These are phyloP conservation scores for Oemleria cerasiformis DNA, from an alignment of 306 rosid species.

Conservation along the genomic window DNA sequence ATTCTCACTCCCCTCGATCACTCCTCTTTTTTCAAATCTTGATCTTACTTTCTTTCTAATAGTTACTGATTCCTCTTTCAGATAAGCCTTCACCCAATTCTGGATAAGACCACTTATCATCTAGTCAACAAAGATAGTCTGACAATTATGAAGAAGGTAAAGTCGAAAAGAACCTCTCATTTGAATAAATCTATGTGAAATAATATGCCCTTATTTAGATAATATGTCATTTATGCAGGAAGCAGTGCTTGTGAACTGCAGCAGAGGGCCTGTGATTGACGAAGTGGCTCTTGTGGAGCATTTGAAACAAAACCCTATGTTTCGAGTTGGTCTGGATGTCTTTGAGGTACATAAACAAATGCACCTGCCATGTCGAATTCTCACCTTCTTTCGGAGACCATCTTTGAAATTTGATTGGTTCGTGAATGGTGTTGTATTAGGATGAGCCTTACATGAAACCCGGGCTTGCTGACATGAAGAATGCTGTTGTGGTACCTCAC, in stretches of 20 bases:
- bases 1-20: neutral
- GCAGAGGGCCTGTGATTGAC: constrained; percentile 94
- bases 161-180: constrained; percentile 13
- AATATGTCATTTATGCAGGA: constrained; percentile 43
- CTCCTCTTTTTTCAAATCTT: neutral
- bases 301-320: constrained; percentile 77
- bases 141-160: constrained; percentile 85
- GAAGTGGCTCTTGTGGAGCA: constrained; percentile 96
- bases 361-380: constrained; percentile 1
- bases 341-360: constrained; percentile 62
- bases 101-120: constrained; percentile 95
- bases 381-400: neutral
- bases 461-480: constrained; percentile 92
- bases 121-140: constrained; percentile 91
- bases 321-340: constrained; percentile 96
- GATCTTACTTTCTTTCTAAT: constrained; percentile 2
- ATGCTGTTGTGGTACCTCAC: constrained; percentile 94
- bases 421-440: constrained; percentile 36
- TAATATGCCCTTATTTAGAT: neutral
- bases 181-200: constrained; percentile 7
- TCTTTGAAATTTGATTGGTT: constrained; percentile 2
- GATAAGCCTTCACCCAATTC: constrained; percentile 96
- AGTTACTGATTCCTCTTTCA: constrained; percentile 34
- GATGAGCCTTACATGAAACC: constrained; percentile 98
- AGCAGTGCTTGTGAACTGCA: constrained; percentile 91